Base-by-base conservation (phyloP, 345 rosid genomes). In the Linum trigynum region DNA sequence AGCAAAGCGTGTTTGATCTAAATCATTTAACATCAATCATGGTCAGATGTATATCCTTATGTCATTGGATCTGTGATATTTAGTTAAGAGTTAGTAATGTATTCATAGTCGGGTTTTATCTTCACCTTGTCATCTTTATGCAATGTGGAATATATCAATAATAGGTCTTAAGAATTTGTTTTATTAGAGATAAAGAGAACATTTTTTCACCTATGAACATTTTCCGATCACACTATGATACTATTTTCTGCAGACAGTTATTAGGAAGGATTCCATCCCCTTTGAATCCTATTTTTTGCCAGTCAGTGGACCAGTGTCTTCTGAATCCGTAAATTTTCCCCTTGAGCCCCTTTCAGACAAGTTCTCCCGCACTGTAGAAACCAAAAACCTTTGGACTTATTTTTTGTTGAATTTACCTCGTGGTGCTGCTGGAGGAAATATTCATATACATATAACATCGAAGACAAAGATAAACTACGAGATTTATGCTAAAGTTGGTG, bases 401-500 rank as follows among this genome's bases (percentile, higher is more conserved):
- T 88, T 90, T 79, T 66, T 83, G 51, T 63, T 86, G 77, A 81
- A 86, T 74, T 62, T 94, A 62, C 99, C 97, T 71, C 81, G 36
- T 7, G 97, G 97, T 65, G 96, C 95, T 65, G 90, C 92, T 74
- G 97, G 99, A 75, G 94, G 92, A 73, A 90, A 86, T 67, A 80
- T 94, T 61, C 99, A 90, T 57, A 74, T 86, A 62, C 86, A 77
- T 16, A 73, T 90, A 59, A 74, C 74, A 15, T 84, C 97, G 38
- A 84, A 79, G 63, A 57, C 78, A 50, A 74, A 70, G 67, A 81
- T 83, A 64, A 77, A 79, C 55, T 81, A 81, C 69, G 96, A 90
- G 77, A 74, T 88, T 66, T 94, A 94, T 77, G 81, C 80, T 68
- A 90, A 91, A 80, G 72, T 73, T 56, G 95, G 88, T 69, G 99